Conservation (phyloP, 1,284 basidiomycete species). For the Ceratobasidium sp. region DNA sequence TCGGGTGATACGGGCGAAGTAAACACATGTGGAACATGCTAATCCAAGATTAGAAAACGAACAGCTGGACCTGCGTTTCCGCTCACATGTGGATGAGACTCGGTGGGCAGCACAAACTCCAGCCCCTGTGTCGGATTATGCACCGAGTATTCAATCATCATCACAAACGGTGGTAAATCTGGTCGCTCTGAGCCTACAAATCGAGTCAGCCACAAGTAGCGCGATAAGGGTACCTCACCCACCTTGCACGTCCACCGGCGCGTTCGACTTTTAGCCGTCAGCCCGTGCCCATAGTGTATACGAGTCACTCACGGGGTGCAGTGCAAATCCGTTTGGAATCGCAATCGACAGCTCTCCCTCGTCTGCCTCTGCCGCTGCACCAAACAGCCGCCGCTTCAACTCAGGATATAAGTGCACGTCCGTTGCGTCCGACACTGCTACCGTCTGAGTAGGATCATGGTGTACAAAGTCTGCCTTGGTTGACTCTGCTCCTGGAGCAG, state of each 20-base stretch:
- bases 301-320: slow-evolving; percentile 65
- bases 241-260: slow-evolving; percentile 47
- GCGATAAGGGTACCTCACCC: slow-evolving; percentile 23
- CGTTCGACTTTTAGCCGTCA: slow-evolving; percentile 45
- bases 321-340: slow-evolving; percentile 83
- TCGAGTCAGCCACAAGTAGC: slow-evolving; percentile 25
- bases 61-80: slow-evolving; percentile 28
- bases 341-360: slow-evolving; percentile 95
- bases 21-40: slow-evolving; percentile 94
- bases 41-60: slow-evolving; percentile 48
- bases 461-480: slow-evolving; percentile 77
- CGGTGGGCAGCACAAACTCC: slow-evolving; percentile 84
- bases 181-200: slow-evolving; percentile 35
- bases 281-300: slow-evolving; percentile 48
- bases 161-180: slow-evolving; percentile 39
- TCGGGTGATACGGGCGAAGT: slow-evolving; percentile 91
- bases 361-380: slow-evolving; percentile 88
- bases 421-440: slow-evolving; percentile 76
- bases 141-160: slow-evolving; percentile 57
- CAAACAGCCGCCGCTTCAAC: slow-evolving; percentile 92
- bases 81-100: slow-evolving; percentile 86
- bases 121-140: slow-evolving; percentile 87
- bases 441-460: slow-evolving; percentile 79
- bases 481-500: slow-evolving; percentile 66
- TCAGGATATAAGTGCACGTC: slow-evolving; percentile 94